Evolutionary conservation across 768 basidiomycete genomes (phyloP), one percentile per base, ranked within the genome.

Genomic region (Tricholomella constricta): DNA sequence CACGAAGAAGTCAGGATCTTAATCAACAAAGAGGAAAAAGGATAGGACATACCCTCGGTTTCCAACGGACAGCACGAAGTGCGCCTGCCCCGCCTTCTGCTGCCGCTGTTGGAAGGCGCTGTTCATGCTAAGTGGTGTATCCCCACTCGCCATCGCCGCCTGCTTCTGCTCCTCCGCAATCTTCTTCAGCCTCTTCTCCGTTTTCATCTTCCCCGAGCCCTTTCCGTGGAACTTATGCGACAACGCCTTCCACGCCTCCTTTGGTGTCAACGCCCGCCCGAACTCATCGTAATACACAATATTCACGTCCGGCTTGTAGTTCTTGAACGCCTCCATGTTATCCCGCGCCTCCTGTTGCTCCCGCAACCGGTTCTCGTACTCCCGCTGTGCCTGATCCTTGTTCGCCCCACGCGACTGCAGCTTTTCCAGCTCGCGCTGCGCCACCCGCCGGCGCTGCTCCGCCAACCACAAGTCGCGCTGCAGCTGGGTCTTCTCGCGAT

Each of bases 181-280:
- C 77, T 90, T 94, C 82, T 95, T 94, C 59, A 98, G 65, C 55
- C 93, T 81, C 70, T 98, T 98, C 78, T 98, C 96, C 20, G 89
- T 94, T 81, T 98, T 98, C 84, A 90, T 91, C 75, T 88, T 91
- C 10, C 97, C 97, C 1, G 91, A 91, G 2, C 93, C 93, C 71
- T 98, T 98, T 31, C 97, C 97, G 61, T 99, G 97, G 84, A 99
- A 98, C 66, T 92, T 91, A 69, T 99, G 97, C 38, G 91, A 94
- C 37, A 99, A 75, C 15, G 94, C 92, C 74, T 98, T 98, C 95
- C 96, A 98, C 5, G 96, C 95, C 74, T 99, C 97, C 77, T 98
- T 98, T 17, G 87, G 87, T 20, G 91, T 91, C 67, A 94, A 73
- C 52, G 80, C 67, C 34, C 97, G 81, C 42, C 97, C 97, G 66